These are phyloP conservation scores for Aspergillus hortae DNA, from an alignment of 2,329 filamentous ascomycete species.

Conservation along the genomic window DNA sequence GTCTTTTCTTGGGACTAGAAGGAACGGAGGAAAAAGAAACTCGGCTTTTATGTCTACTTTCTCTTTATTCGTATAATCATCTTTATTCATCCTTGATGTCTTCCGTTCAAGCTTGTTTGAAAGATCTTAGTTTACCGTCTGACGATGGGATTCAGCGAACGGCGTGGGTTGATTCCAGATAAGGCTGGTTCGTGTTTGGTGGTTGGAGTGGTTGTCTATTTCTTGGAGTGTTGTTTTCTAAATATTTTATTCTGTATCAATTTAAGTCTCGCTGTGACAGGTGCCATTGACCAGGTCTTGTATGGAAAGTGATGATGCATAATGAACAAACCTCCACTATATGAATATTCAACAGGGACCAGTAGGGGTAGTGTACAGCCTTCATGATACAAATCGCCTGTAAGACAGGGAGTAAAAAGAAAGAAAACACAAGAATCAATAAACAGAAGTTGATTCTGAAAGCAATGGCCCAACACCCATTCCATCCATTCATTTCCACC, in stretches of 20 bases:
- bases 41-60: conserved; percentile 8
- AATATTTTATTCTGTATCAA: not conserved
- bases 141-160: conserved; percentile 14
- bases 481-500: not conserved
- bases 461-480: not conserved
- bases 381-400: not conserved
- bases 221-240: not conserved
- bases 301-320: too few relatives aligned
- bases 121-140: not conserved
- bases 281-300: too few relatives aligned
- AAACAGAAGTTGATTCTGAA: not conserved
- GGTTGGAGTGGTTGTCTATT: not conserved
- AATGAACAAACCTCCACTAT: too few relatives aligned
- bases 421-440: not conserved
- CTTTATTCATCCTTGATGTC: not conserved
- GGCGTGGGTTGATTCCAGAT: conserved; percentile 23
- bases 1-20: not conserved
- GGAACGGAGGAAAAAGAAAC: not conserved
- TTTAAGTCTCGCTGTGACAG: not conserved
- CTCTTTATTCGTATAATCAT: conserved; percentile 15
- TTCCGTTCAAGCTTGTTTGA: not conserved
- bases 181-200: conserved; percentile 9
- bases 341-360: not conserved
- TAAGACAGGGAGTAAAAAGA: not conserved
- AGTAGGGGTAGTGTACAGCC: not conserved